These are phyloP conservation scores for Lepidium africanum DNA, from an alignment of 345 rosid species.

Conservation along the genomic window DNA sequence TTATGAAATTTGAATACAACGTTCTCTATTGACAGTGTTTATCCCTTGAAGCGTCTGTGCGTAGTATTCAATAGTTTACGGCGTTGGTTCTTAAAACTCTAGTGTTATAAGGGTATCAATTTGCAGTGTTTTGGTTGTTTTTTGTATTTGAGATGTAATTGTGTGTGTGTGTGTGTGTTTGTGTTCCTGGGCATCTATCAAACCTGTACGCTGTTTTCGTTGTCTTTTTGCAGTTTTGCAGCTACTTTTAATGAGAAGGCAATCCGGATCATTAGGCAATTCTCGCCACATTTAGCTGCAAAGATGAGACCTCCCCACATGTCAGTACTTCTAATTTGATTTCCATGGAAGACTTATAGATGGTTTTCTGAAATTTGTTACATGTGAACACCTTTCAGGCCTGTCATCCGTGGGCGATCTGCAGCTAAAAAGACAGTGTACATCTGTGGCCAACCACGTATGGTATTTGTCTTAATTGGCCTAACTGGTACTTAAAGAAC, in stretches of 20 bases:
- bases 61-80: background rate
- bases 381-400: conserved; percentile 19
- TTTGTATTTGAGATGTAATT: background rate
- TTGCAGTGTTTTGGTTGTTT: background rate
- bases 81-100: background rate
- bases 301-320: conserved; percentile 95
- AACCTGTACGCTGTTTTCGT: background rate
- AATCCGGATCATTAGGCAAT: conserved; percentile 72
- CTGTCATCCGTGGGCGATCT: conserved; percentile 32
- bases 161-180: background rate
- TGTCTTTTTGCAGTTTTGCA: conserved; percentile 61
- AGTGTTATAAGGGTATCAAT: background rate
- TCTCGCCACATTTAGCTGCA: conserved; percentile 94
- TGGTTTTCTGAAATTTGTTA: background rate
- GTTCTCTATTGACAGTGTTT: background rate
- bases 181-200: background rate
- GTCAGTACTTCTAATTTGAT: conserved; percentile 33
- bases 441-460: conserved; percentile 31
- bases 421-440: conserved; percentile 27
- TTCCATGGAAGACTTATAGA: background rate
- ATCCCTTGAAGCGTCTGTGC: background rate
- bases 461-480: conserved; percentile 25
- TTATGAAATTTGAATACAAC: background rate
- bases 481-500: conserved; percentile 10
- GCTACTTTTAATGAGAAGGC: conserved; percentile 80